Evolutionary conservation across 2,329 filamentous ascomycete species (phyloP), one percentile per base, ranked within the genome.

Genomic region (Trematosphaeria pertusa): DNA sequence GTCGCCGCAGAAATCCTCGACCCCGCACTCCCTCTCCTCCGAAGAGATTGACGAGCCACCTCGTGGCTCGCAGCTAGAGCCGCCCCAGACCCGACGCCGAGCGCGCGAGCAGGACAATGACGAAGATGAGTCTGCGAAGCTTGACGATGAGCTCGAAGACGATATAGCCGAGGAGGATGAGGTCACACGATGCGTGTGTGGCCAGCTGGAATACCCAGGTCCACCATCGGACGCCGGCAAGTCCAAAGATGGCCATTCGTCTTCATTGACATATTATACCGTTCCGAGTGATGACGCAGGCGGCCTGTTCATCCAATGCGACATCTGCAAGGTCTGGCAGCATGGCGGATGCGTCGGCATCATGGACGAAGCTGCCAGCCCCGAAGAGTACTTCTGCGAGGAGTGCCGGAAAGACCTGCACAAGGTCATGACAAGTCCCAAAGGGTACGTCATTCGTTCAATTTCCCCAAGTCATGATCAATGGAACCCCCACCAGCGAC

Each of bases 351-450:
- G 94, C 68, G 93, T 99, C 49, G 93, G 94, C 50, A 96, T 99
- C 65, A 91, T 96, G 77, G 94, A 94, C 59, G 93, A 96, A 73
- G 87, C 89, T 59, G 87, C 88, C 70, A 93, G 90, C 57, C 94
- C 94, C 8, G 93, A 97, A 43, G 92, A 97, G 73, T 99, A 99
- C 77, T 99, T 94, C 69, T 99, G 94, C 75, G 94, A 99, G 75
- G 84, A 91, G 72, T 99, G 94, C 75, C 87, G 89, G 58, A 91
- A 91, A 69, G 91, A 96, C 69, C 81, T 96, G 41, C 94, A 99
- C 78, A 91, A 86, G 67, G 87, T 96, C 55, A 87, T 86, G 62
- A 85, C 81, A 43, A 89, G 90, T 57, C 80, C 81, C 61, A 94
- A 92, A 79, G 92, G 92, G 94, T 97, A 81, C 78, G 89, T 72